phyloP scores from a whole-genome alignment of 192 early-diverging fungal genomes.

The Helicostylum pulchrum region DNA sequence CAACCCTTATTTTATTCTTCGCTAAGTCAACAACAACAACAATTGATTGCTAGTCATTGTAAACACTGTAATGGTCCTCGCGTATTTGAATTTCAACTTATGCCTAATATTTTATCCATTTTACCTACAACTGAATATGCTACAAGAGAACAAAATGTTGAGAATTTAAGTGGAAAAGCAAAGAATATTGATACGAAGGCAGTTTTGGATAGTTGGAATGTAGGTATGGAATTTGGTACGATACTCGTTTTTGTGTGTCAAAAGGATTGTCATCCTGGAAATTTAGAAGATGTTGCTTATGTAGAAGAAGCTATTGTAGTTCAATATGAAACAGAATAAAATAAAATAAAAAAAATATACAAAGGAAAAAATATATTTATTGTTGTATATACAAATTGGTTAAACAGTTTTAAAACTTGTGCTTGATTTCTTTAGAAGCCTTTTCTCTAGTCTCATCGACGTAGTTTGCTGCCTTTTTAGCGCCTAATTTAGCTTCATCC shows the following conservation, averaged over 20 bases:
- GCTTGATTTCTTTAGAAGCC: not conserved
- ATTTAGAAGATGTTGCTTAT: conserved; percentile 41
- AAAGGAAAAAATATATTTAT: not conserved
- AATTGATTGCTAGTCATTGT: conserved; percentile 50
- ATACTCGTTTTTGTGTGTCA: conserved; percentile 77
- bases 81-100: conserved; percentile 89
- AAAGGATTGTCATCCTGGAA: conserved; percentile 65
- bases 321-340: conserved; percentile 48
- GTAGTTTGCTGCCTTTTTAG: not conserved
- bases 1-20: conserved; percentile 61
- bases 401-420: too few relatives aligned
- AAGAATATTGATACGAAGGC: conserved; percentile 25
- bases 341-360: not conserved
- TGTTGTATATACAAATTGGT: too few relatives aligned
- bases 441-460: conserved; percentile 6
- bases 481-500: conserved; percentile 1
- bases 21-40: conserved; percentile 11
- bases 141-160: conserved; percentile 30
- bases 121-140: conserved; percentile 62
- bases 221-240: conserved; percentile 91
- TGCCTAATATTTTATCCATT: conserved; percentile 79
- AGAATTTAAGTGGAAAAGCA: conserved; percentile 29
- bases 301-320: conserved; percentile 62
- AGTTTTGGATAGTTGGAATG: conserved; percentile 52
- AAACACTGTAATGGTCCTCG: conserved; percentile 60